A percentile compares a stretch with the other conserved stretches of the same genome.
Conservation (phyloP, 2,329 filamentous ascomycete genomes). For the Colletotrichum orchidophilum region DNA sequence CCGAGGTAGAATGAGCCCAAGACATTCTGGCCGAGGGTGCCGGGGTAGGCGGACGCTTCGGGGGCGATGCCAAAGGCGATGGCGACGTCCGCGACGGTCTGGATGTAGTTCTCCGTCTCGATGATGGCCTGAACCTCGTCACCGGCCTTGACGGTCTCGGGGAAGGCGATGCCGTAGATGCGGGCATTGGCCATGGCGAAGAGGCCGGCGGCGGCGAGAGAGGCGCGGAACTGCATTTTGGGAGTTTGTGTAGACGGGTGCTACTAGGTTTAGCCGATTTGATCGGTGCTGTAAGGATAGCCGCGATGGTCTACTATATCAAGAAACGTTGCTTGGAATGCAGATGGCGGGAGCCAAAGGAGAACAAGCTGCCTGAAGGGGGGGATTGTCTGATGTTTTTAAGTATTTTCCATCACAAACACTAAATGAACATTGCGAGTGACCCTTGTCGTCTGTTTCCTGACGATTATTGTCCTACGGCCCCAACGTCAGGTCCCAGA, state of each 20-base stretch:
- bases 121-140: slow-evolving; percentile 46
- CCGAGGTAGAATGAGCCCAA: slow-evolving; percentile 47
- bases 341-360: not conserved
- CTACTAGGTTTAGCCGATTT: not conserved
- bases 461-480: not conserved
- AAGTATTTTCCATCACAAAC: not conserved
- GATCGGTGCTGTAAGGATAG: not conserved
- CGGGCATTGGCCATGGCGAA: slow-evolving; percentile 45
- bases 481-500: slow-evolving; percentile 3
- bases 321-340: not conserved
- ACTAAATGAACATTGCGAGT: not conserved
- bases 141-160: slow-evolving; percentile 50
- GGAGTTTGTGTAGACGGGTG: no score
- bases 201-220: slow-evolving; percentile 37
- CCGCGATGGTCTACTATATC: not conserved
- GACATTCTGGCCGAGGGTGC: slow-evolving; percentile 41
- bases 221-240: slow-evolving; percentile 37
- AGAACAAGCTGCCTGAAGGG: not conserved
- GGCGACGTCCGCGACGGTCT: slow-evolving; percentile 53
- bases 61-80: slow-evolving; percentile 51
- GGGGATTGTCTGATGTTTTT: slow-evolving; percentile 4
- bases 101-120: slow-evolving; percentile 53
- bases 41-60: slow-evolving; percentile 37
- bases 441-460: not conserved
- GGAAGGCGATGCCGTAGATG: slow-evolving; percentile 54